phyloP scores from a whole-genome alignment of 2,329 filamentous ascomycete species.

The Nothophoma quercina region DNA sequence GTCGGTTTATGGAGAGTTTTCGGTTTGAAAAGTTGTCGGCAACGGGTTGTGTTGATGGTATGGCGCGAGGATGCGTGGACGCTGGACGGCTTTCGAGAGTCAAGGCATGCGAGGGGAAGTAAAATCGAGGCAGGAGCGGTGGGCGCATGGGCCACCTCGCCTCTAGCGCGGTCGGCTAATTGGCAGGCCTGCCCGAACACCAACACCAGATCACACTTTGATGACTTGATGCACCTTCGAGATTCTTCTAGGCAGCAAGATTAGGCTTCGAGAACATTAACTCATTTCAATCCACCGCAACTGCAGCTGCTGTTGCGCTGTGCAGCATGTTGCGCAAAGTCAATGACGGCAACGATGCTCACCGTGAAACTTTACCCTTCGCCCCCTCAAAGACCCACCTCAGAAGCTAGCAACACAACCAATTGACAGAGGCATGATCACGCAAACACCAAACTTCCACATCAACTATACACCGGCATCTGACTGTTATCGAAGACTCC shows the following conservation, averaged over 20 bases:
- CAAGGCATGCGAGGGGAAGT: background rate
- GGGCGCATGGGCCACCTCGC: constrained; percentile 10
- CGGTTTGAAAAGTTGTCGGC: constrained; percentile 36
- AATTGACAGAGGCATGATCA: background rate
- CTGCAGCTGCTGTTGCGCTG: constrained; percentile 1
- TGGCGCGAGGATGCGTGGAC: constrained; percentile 45
- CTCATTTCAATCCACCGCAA: background rate
- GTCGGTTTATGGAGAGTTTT: constrained; percentile 45
- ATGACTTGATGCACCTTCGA: constrained; percentile 1
- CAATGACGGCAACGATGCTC: constrained; percentile 13
- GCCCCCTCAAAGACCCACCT: constrained; percentile 15
- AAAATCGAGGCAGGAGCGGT: constrained; percentile 8
- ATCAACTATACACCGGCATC: too few relatives aligned
- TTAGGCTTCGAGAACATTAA: background rate
- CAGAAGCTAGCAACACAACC: constrained; percentile 3
- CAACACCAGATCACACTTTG: background rate
- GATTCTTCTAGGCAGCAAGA: constrained; percentile 4
- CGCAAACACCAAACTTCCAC: too few relatives aligned
- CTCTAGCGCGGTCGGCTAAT: constrained; percentile 20
- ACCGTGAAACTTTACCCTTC: constrained; percentile 9
- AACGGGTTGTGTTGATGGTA: constrained; percentile 44
- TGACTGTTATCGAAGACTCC: too few relatives aligned
- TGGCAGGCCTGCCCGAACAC: constrained; percentile 3
- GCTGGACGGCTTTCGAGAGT: constrained; percentile 39
- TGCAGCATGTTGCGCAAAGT: constrained; percentile 9